phyloP scores from a whole-genome alignment of 2,329 filamentous ascomycete genomes.

The Venturia carpophila region DNA sequence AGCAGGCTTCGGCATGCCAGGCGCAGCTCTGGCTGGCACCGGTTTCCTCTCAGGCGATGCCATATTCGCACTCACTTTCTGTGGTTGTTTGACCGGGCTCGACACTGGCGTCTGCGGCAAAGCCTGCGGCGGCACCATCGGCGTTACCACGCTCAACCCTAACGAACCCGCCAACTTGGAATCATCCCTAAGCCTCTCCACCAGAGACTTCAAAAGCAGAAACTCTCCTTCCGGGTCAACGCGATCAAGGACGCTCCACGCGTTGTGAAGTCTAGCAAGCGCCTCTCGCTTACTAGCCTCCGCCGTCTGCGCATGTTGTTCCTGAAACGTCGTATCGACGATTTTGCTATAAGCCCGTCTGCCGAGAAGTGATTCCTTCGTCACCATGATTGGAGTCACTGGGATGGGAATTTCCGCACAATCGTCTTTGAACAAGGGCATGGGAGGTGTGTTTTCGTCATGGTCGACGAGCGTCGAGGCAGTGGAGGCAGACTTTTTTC shows the following conservation, averaged over 20 bases:
- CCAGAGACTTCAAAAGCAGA: conserved; percentile 69
- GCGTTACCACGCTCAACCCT: conserved; percentile 26
- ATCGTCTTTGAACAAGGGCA: conserved; percentile 1
- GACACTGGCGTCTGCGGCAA: neutral
- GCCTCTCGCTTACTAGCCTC: conserved; percentile 67
- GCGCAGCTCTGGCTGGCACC: neutral
- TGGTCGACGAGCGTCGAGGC: conserved; percentile 18
- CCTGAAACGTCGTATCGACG: conserved; percentile 74
- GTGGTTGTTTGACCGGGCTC: conserved; percentile 10
- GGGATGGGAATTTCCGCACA: conserved; percentile 13
- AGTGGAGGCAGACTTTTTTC: conserved; percentile 16
- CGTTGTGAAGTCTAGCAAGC: conserved; percentile 73
- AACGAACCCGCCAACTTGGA: conserved; percentile 50
- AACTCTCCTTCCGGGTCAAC: conserved; percentile 87
- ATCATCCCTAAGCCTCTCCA: conserved; percentile 65
- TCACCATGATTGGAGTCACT: conserved; percentile 15
- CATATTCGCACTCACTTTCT: neutral
- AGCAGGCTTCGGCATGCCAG: neutral
- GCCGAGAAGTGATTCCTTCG: conserved; percentile 76
- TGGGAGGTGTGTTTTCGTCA: conserved; percentile 17
- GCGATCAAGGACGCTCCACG: conserved; percentile 75
- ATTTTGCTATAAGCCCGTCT: conserved; percentile 73
- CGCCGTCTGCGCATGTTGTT: conserved; percentile 74
- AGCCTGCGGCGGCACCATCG: neutral
- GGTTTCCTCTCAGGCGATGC: neutral